phyloP scores from a whole-genome alignment of 495 filamentous ascomycete genomes.

The Diplogelasinospora grovesii region DNA sequence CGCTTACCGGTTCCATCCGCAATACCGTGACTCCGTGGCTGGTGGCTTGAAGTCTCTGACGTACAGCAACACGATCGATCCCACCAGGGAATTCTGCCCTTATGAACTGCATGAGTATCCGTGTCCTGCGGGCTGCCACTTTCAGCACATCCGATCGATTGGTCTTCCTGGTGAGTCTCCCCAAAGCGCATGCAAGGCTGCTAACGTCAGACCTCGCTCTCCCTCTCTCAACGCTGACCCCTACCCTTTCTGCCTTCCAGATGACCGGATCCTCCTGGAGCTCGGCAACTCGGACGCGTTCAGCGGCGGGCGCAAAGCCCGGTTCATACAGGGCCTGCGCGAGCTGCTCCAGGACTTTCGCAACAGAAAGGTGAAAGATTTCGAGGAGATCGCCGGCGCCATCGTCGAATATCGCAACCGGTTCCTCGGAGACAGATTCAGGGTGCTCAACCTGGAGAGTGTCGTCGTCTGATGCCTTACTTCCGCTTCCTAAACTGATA shows the following conservation, averaged over 20 bases:
- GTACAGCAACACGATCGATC: conserved; percentile 82
- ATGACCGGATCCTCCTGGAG: conserved; percentile 79
- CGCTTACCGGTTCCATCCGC: conserved; percentile 82
- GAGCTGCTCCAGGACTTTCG: conserved; percentile 70
- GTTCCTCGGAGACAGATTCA: conserved; percentile 46
- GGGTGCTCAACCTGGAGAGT: conserved; percentile 38
- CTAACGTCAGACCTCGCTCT: conserved; percentile 25
- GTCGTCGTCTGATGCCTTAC: conserved; percentile 23
- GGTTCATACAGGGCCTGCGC: conserved; percentile 70
- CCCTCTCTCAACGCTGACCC: conserved; percentile 50
- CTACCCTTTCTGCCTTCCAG: conserved; percentile 51
- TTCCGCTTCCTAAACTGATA: too few relatives aligned
- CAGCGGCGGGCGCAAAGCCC: conserved; percentile 59
- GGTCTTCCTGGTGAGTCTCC: conserved; percentile 68
- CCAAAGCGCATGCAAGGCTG: conserved; percentile 12
- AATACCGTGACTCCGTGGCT: conserved; percentile 59
- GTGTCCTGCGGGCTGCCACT: conserved; percentile 70
- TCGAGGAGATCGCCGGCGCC: conserved; percentile 68
- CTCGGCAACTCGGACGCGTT: conserved; percentile 71
- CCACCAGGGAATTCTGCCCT: conserved; percentile 63
- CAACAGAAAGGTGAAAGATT: conserved; percentile 67
- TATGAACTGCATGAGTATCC: conserved; percentile 64
- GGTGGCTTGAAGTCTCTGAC: conserved; percentile 83
- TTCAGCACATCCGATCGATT: conserved; percentile 78
- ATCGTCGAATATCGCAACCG: conserved; percentile 73